These are phyloP conservation scores for Draba incana DNA, from an alignment of 345 rosid genomes.

Conservation along the genomic window DNA sequence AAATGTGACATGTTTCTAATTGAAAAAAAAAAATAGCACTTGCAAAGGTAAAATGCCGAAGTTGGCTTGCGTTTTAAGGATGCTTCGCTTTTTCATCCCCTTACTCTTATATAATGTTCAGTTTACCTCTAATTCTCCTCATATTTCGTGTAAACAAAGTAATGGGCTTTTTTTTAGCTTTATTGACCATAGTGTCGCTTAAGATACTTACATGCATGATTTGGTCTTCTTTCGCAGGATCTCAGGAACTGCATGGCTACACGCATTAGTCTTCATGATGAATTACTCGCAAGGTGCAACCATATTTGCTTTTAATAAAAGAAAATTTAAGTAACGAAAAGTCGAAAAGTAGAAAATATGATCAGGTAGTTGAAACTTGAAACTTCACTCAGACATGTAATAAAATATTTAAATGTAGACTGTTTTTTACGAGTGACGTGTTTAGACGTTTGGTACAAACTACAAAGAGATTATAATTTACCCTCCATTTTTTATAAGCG, in stretches of 20 bases:
- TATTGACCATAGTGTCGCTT: slow-evolving; percentile 43
- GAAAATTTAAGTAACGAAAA: not conserved
- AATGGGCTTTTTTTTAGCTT: slow-evolving; percentile 22
- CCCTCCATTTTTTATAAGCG: too few relatives aligned
- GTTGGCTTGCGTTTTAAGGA: slow-evolving; percentile 51
- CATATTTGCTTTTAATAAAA: slow-evolving; percentile 28
- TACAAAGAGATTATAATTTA: too few relatives aligned
- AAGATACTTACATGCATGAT: slow-evolving; percentile 43
- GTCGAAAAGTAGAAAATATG: slow-evolving; percentile 23
- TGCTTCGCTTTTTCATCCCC: slow-evolving; percentile 27
- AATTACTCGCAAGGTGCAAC: slow-evolving; percentile 16
- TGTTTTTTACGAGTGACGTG: slow-evolving; percentile 11
- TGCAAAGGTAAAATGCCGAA: slow-evolving; percentile 2
- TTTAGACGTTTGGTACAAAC: slow-evolving; percentile 13
- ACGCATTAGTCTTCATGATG: slow-evolving; percentile 40
- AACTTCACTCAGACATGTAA: slow-evolving; percentile 23
- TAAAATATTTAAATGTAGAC: slow-evolving; percentile 25
- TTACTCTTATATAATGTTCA: slow-evolving; percentile 31
- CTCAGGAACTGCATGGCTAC: slow-evolving; percentile 47
- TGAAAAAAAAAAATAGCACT: too few relatives aligned
- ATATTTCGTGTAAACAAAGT: slow-evolving; percentile 45
- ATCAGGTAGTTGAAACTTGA: slow-evolving; percentile 37
- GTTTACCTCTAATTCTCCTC: slow-evolving; percentile 13
- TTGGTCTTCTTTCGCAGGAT: slow-evolving; percentile 34
- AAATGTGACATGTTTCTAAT: too few relatives aligned